Evolutionary conservation across 1,139 yeast genomes (phyloP), one percentile per base, ranked within the genome.

Genomic region (Magnusiomyces tetraspermus): DNA sequence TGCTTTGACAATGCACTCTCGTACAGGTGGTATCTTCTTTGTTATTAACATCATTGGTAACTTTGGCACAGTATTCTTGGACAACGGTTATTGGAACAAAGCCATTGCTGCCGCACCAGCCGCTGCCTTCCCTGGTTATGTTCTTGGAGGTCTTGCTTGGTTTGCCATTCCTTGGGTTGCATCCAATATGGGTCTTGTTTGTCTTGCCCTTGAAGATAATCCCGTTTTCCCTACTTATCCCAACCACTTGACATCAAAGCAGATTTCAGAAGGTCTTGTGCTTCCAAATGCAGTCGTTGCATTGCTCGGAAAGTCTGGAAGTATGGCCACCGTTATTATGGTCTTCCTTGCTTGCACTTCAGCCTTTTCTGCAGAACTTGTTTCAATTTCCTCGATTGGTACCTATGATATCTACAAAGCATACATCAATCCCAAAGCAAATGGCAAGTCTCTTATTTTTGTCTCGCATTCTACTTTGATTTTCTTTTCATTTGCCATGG

Each of bases 71-170:
- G 95, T 87, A 23, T 87, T 86, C 67, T 73, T 88, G 63, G 96
- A 88, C 66, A 85, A 85, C 61, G 95, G 95, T 43, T 89, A 88
- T 70, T 88, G 90, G 82, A 85, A 85, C 70, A 69, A 63, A 70
- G 95, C 95, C 4, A 85, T 88, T 67, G 90, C 95, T 48, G 85
- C 95, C 13, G 76, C 82, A 58, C 94, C 96, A 19, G 84, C 80
- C 2, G 82, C 94, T 40, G 87, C 95, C 31, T 74, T 88, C 62
- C 92, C 94, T n/a, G 96, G 96, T 19, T 88, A 89, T 67, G 81
- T 87, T 36, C 70, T 86, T 59, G 96, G 96, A 54, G 96, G 96
- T n/a, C 67, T 88, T 51, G 83, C 92, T 0, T 89, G 96, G 96
- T 84, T 86, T 65, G 92, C 95, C 10, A 82, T 88, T 58, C 96